These are phyloP conservation scores for Debaryomyces hansenii DNA, from an alignment of 805 yeast genomes.

Conservation along the genomic window DNA sequence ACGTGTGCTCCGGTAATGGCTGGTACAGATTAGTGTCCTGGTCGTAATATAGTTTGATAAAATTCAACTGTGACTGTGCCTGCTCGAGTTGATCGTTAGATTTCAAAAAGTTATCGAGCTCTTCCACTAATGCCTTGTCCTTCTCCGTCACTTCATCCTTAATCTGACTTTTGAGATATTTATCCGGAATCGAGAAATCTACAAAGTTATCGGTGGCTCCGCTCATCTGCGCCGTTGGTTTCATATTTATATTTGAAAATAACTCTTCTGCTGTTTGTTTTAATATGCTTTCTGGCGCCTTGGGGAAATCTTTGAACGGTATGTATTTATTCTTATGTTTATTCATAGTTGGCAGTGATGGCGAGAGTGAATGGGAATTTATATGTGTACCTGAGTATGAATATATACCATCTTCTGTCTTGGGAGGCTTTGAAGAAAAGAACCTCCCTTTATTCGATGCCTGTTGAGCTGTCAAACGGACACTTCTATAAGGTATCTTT, in stretches of 20 bases:
- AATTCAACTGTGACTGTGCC: constrained; percentile 19
- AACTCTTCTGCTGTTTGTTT: constrained; percentile 17
- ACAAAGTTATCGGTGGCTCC: constrained; percentile 7
- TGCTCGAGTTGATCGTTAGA: constrained; percentile 24
- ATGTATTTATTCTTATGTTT: constrained; percentile 14
- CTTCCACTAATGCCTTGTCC: constrained; percentile 26
- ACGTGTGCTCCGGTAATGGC: constrained; percentile 36
- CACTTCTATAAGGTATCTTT: not conserved
- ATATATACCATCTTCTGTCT: constrained; percentile 3
- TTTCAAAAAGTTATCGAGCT: constrained; percentile 20
- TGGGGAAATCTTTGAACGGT: constrained; percentile 33
- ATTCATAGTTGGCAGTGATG: not conserved
- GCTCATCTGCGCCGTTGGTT: constrained; percentile 1
- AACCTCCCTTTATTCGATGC: not conserved
- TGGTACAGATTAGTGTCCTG: constrained; percentile 25
- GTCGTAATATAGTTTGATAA: constrained; percentile 27
- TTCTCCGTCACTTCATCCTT: constrained; percentile 19
- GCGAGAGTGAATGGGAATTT: not conserved
- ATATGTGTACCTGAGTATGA: not conserved
- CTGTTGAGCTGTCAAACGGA: not conserved
- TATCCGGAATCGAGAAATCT: constrained; percentile 28
- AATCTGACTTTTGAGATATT: constrained; percentile 20
- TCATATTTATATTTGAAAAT: constrained; percentile 13
- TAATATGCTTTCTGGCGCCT: constrained; percentile 20
- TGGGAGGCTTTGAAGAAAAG: constrained; percentile 11